A percentile compares a stretch with the other conserved stretches of the same genome.
Evolutionary conservation across 73 alveolate species (phyloP).

Genomic region (Paramecium tetraurelia): DNA sequence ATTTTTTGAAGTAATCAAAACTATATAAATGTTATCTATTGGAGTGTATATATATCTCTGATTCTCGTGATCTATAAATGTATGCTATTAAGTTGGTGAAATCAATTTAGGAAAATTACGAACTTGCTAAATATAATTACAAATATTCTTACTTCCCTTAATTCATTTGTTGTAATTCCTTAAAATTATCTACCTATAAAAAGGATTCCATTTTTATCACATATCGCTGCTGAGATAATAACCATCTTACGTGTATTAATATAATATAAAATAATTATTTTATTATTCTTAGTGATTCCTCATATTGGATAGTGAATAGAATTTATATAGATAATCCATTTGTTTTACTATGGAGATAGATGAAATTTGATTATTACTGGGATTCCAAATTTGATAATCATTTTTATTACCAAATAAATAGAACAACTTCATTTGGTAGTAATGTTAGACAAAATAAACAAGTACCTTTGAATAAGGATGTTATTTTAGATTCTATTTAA

Average conservation of each 20-base stretch:
- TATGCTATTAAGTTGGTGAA: constrained; percentile 76
- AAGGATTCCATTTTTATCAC: constrained; percentile 86
- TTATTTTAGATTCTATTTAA: neutral
- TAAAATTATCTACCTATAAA: constrained; percentile 90
- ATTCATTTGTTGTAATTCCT: constrained; percentile 80
- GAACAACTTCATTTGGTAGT: neutral
- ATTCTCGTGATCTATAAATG: constrained; percentile 92
- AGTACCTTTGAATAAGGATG: neutral
- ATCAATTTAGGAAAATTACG: constrained; percentile 68
- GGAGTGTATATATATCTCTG: constrained; percentile 93
- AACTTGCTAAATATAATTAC: neutral
- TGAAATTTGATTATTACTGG: neutral
- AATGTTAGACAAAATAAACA: neutral
- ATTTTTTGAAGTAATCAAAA: constrained; percentile 89
- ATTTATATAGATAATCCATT: neutral
- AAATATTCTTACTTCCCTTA: constrained; percentile 72
- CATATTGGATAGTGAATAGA: neutral
- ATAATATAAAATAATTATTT: neutral
- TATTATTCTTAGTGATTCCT: neutral
- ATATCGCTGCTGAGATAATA: constrained; percentile 87
- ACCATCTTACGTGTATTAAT: constrained; percentile 75
- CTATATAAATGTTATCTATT: constrained; percentile 84
- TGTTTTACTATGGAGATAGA: neutral
- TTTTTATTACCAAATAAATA: neutral
- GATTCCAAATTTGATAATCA: neutral